A percentile compares a stretch with the other conserved stretches of the same genome.
These are phyloP conservation scores for Mesembryanthemum crystallinum DNA, from an alignment of 148 eudicot species.

Conservation along the genomic window DNA sequence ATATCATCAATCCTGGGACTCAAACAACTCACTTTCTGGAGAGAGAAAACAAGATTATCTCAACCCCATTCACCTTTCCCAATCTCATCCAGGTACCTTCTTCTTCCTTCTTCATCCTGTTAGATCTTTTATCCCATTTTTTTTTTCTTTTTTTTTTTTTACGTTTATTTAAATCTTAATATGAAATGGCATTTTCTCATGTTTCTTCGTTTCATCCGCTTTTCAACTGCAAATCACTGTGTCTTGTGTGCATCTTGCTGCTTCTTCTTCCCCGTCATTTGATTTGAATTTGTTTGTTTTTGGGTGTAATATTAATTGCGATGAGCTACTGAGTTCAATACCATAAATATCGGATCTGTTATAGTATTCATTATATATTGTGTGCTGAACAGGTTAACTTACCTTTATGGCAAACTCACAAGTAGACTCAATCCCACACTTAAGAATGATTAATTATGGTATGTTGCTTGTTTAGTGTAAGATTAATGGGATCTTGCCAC, in stretches of 20 bases:
- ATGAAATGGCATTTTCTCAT: neutral
- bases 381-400: neutral
- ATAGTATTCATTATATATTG: no score
- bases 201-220: neutral
- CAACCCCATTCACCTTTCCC: neutral
- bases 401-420: neutral
- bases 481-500: no score
- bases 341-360: no score
- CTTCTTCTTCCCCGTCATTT: neutral
- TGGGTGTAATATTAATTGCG: no score
- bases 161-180: neutral
- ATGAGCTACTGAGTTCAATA: no score
- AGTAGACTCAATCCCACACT: no score
- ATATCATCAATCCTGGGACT: neutral
- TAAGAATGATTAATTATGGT: no score
- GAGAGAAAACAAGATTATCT: neutral
- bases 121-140: conserved; percentile 14
- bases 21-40: neutral
- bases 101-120: neutral
- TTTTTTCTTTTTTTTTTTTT: neutral
- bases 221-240: neutral
- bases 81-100: conserved; percentile 21
- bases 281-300: no score
- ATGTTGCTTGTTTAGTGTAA: no score
- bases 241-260: neutral